Conservation (phyloP, 1,284 basidiomycete genomes). For the Wolfiporia cocos region DNA sequence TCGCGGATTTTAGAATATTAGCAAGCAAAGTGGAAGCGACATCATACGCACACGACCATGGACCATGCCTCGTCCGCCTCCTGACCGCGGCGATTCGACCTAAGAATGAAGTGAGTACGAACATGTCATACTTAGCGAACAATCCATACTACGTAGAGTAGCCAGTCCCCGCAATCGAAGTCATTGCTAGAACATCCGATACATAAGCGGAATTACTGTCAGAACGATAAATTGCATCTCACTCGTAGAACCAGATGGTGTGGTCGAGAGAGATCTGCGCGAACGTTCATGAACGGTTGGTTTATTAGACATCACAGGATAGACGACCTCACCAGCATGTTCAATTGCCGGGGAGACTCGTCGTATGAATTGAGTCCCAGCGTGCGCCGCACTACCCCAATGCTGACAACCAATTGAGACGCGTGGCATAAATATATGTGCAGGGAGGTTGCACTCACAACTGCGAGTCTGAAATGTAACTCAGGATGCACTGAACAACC, state of each 20-base stretch:
- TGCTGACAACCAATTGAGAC: conserved; percentile 33
- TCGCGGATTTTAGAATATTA: no score
- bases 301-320: conserved; percentile 9
- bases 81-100: conserved; percentile 62
- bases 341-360: conserved; percentile 44
- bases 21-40: no score
- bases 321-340: conserved; percentile 67
- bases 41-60: conserved; percentile 66
- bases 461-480: conserved; percentile 81
- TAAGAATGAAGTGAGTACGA: conserved; percentile 1
- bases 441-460: conserved; percentile 45
- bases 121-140: conserved; percentile 2
- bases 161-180: conserved; percentile 76
- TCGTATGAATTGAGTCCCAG: conserved; percentile 53
- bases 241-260: conserved; percentile 80
- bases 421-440: conserved; percentile 1
- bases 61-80: conserved; percentile 71
- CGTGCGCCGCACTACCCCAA: conserved; percentile 58
- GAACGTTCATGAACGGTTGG: neutral
- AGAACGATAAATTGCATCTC: conserved; percentile 21
- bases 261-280: conserved; percentile 79
- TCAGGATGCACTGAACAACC: conserved; percentile 67
- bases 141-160: conserved; percentile 68
- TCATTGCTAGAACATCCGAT: conserved; percentile 41
- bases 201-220: no score